phyloP scores from a whole-genome alignment of 2,329 filamentous ascomycete species.

The Penicillium crustosum region DNA sequence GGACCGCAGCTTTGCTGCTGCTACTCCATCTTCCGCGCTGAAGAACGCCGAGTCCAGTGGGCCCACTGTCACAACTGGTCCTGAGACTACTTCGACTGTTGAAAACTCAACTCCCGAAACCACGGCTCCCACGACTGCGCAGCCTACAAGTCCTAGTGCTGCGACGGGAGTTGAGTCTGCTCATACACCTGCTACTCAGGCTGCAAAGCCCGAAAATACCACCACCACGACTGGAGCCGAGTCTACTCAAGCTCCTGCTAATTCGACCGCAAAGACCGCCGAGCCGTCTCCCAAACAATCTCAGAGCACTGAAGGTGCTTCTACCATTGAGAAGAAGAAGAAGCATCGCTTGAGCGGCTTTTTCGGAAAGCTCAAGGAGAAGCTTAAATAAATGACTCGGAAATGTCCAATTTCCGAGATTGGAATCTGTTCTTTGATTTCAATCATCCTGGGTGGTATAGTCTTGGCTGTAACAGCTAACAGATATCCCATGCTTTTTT shows the following conservation, averaged over 20 bases:
- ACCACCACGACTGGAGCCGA: slow-evolving; percentile 28
- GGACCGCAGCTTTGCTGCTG: slow-evolving; percentile 14
- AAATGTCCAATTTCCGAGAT: background rate
- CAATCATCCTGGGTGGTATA: background rate
- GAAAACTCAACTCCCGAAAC: slow-evolving; percentile 19
- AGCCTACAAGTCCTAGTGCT: slow-evolving; percentile 23
- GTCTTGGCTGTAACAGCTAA: slow-evolving; percentile 1
- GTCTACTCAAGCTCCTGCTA: slow-evolving; percentile 20
- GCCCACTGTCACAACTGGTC: slow-evolving; percentile 20
- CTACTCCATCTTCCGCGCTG: slow-evolving; percentile 14
- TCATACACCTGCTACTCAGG: slow-evolving; percentile 24
- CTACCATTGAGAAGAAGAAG: slow-evolving; percentile 49
- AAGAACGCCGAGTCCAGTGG: slow-evolving; percentile 6
- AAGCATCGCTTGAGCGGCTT: slow-evolving; percentile 64
- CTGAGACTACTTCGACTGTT: slow-evolving; percentile 16
- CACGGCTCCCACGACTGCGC: slow-evolving; percentile 1
- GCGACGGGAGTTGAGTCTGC: slow-evolving; percentile 26
- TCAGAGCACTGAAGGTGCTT: slow-evolving; percentile 12
- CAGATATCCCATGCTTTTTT: slow-evolving; percentile 2
- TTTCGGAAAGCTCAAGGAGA: slow-evolving; percentile 57
- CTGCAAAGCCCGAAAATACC: slow-evolving; percentile 17
- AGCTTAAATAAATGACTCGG: slow-evolving; percentile 42
- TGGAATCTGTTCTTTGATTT: background rate
- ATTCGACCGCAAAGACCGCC: slow-evolving; percentile 22
- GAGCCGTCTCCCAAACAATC: slow-evolving; percentile 15